A percentile compares a stretch with the other conserved stretches of the same genome.
Conservation (phyloP, 78 protist species). For the Dictyostelium discoideum region DNA sequence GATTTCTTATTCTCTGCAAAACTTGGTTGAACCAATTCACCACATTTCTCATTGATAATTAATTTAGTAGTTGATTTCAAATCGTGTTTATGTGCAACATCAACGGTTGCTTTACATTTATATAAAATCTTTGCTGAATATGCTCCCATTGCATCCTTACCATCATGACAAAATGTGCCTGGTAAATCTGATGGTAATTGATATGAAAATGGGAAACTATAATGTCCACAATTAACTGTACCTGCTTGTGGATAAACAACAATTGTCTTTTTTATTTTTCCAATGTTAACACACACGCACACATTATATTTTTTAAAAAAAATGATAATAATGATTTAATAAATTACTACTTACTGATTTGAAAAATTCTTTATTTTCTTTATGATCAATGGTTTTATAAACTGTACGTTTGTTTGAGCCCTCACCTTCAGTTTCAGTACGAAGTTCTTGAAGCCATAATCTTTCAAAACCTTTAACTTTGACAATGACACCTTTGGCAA, state of each 20-base stretch:
- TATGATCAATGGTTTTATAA: constrained; percentile 52
- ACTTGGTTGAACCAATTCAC: constrained; percentile 52
- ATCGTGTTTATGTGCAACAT: constrained; percentile 55
- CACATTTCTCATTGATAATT: constrained; percentile 58
- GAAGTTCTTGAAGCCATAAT: constrained; percentile 53
- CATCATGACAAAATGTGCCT: constrained; percentile 78
- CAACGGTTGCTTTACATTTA: constrained; percentile 74
- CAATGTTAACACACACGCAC: too few relatives aligned
- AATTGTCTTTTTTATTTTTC: background rate
- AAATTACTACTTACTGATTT: constrained; percentile 7
- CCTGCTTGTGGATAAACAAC: constrained; percentile 39
- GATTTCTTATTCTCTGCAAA: constrained; percentile 56
- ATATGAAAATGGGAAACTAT: constrained; percentile 70
- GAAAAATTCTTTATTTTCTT: constrained; percentile 70
- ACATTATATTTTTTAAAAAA: too few relatives aligned
- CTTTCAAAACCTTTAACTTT: constrained; percentile 76
- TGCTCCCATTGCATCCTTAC: constrained; percentile 34
- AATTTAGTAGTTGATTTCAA: constrained; percentile 35
- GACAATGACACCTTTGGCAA: constrained; percentile 69
- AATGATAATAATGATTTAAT: too few relatives aligned
- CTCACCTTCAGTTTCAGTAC: constrained; percentile 66
- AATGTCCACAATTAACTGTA: constrained; percentile 62
- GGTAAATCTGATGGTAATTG: constrained; percentile 78
- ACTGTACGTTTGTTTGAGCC: constrained; percentile 55
- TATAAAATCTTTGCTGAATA: constrained; percentile 61